Evolutionary conservation across 2,329 filamentous ascomycete genomes (phyloP).

Genomic region (Ascochyta koolunga): DNA sequence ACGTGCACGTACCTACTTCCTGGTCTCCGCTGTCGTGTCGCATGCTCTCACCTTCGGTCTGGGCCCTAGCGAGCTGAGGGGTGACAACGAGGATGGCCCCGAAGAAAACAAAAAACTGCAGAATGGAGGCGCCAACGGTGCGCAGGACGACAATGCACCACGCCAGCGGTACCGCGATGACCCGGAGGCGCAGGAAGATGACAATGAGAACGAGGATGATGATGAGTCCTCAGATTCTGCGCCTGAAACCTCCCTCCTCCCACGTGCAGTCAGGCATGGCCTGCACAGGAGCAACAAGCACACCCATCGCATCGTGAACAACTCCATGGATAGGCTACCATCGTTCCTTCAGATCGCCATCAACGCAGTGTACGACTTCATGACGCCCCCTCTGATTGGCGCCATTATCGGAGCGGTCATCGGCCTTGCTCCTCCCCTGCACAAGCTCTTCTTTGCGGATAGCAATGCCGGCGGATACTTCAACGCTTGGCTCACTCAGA

Average conservation of each 20-base stretch:
- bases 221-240: constrained; percentile 33
- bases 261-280: constrained; percentile 44
- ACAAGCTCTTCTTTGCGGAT: constrained; percentile 66
- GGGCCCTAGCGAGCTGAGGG: constrained; percentile 64
- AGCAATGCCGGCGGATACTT: constrained; percentile 66
- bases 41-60: constrained; percentile 70
- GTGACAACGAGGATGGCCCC: constrained; percentile 46
- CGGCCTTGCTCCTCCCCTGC: constrained; percentile 65
- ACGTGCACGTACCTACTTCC: constrained; percentile 68
- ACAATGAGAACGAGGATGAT: constrained; percentile 31
- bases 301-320: constrained; percentile 32
- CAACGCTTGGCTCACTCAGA: constrained; percentile 69
- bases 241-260: constrained; percentile 58
- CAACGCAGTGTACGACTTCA: constrained; percentile 56
- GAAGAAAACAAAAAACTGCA: constrained; percentile 38
- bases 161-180: constrained; percentile 18
- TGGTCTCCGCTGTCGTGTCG: constrained; percentile 68
- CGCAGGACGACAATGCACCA: neutral
- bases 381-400: constrained; percentile 68
- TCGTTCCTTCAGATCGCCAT: constrained; percentile 49
- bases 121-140: constrained; percentile 5
- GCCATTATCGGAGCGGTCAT: constrained; percentile 64
- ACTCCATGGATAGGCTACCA: constrained; percentile 33
- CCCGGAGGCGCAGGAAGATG: constrained; percentile 20
- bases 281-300: constrained; percentile 43